These are phyloP conservation scores for Fusarium sambucinum DNA, from an alignment of 2,329 filamentous ascomycete species.

Conservation along the genomic window DNA sequence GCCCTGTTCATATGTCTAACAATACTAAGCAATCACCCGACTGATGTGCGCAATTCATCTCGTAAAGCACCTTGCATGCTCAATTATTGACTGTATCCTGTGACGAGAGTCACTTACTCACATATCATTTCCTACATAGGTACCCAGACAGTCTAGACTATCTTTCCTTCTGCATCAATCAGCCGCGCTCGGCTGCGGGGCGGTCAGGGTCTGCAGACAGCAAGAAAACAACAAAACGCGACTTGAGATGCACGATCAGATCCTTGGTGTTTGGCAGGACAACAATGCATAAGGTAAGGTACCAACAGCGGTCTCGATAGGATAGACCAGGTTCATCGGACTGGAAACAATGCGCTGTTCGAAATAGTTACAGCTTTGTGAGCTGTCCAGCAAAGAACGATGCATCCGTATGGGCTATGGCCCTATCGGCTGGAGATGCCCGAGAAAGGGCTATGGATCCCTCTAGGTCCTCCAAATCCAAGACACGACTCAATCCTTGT, in stretches of 20 bases:
- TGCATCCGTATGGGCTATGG: conserved; percentile 32
- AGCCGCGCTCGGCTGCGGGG: conserved; percentile 19
- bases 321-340: conserved; percentile 10
- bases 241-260: conserved; percentile 22
- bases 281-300: conserved; percentile 28
- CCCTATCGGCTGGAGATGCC: conserved; percentile 37
- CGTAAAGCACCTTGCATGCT: background rate
- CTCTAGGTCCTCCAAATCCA: conserved; percentile 25
- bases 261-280: conserved; percentile 38
- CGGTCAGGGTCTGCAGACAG: conserved; percentile 2
- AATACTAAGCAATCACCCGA: background rate
- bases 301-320: conserved; percentile 14
- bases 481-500: conserved; percentile 34
- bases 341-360: conserved; percentile 10
- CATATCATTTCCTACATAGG: conserved; percentile 16
- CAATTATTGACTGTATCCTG: conserved; percentile 7
- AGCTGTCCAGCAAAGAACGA: background rate
- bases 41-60: conserved; percentile 1
- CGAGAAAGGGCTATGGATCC: conserved; percentile 27
- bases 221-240: conserved; percentile 35
- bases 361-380: conserved; percentile 5
- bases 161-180: conserved; percentile 36
- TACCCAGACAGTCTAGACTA: conserved; percentile 22
- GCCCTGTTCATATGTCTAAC: background rate
- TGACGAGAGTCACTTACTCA: conserved; percentile 10